Evolutionary conservation across 768 basidiomycete genomes (phyloP).

Genomic region (Russula sp.): DNA sequence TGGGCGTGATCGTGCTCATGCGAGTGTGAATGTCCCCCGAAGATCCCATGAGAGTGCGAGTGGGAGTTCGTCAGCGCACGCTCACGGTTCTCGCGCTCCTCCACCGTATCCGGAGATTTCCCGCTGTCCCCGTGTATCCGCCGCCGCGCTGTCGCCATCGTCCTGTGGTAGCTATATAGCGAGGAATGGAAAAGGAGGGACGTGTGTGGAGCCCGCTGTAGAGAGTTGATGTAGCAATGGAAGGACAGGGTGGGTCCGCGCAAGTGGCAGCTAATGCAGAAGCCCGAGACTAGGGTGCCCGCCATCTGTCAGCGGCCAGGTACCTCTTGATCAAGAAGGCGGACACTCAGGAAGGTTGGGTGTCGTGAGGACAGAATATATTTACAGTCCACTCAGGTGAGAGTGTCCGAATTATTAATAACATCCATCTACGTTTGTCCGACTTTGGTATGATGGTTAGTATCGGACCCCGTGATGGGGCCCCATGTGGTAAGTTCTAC

Average conservation of each 20-base stretch:
- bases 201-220: background rate
- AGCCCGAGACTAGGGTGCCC: background rate
- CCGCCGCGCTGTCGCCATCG: constrained; percentile 1
- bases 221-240: background rate
- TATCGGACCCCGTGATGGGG: background rate
- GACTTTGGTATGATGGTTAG: too few relatives aligned
- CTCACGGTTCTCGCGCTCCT: background rate
- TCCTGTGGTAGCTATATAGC: background rate
- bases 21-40: constrained; percentile 22
- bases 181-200: background rate
- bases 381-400: background rate
- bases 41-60: constrained; percentile 21
- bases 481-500: background rate
- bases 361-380: background rate
- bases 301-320: constrained; percentile 9
- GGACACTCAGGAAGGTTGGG: background rate
- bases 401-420: too few relatives aligned
- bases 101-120: background rate
- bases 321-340: background rate
- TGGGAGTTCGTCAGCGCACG: constrained; percentile 2
- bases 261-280: background rate
- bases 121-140: constrained; percentile 11
- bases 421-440: too few relatives aligned
- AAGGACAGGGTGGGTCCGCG: background rate
- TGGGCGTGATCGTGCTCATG: constrained; percentile 17